Evolutionary conservation across 2,329 filamentous ascomycete species (phyloP), one percentile per base, ranked within the genome.

Genomic region (Aspergillus sp.): DNA sequence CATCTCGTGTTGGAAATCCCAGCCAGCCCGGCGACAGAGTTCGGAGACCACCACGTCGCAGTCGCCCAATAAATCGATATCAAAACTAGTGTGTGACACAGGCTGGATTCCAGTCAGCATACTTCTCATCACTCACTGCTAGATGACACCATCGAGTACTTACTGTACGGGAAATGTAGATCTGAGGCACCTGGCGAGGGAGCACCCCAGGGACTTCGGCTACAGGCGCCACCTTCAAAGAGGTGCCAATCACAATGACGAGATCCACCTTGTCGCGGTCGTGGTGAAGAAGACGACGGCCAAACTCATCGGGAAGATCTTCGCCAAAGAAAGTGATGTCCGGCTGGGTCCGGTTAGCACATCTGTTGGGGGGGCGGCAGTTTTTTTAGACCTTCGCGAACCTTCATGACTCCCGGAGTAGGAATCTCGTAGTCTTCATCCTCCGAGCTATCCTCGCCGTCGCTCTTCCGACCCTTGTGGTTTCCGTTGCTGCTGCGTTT

Each of bases 271-370:
- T 79, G 58, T 90, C 84, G 54, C 85, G 85, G 71, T 99, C 94
- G 62, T 90, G 82, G 55, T 89, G 81, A n/a, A 89, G 85, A 13
- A 97, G 82, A 6, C 92, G 87, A 46, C 84, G 79, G 52, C 88
- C 88, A 72, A 99, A 99, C 60, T 85, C 83, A 62, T 89, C 85
- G 0, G 93, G 92, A 1, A 99, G 85, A 47, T 86, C 81, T 75
- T 99, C 94, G 61, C 93, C 93, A 65, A 97, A 97, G 77, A 99
- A 97, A 44, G 91, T 97, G 67, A 99, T 97, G 75, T 97, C 93
- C 7, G 94, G 94, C 80, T 82, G 1, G 19, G 66, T 14, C 16
- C 13, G 25, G 47, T 63, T 21, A 61, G 57, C 45, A 52, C 32
- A 49, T 34, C 20, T 42, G 38, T 32, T 41, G 25, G 25, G 13